These are phyloP conservation scores for Metroxylon sagu DNA, from an alignment of 176 grass and related monocot genomes.

Conservation along the genomic window DNA sequence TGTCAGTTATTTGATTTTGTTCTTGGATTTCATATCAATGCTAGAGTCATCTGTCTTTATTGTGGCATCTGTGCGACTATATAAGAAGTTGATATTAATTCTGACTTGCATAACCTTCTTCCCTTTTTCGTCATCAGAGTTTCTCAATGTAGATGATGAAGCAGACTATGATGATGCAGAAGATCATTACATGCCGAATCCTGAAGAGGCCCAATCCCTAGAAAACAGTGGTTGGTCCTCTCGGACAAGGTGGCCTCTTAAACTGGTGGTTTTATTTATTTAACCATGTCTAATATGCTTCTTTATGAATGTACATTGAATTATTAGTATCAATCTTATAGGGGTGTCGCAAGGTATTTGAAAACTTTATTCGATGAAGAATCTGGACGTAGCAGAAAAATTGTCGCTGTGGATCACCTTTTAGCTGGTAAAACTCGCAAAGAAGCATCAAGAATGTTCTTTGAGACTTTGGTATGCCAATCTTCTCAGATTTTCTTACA, in stretches of 20 bases:
- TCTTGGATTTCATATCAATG: too few relatives aligned
- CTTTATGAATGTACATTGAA: not conserved
- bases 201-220: constrained; percentile 60
- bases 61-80: too few relatives aligned
- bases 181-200: constrained; percentile 46
- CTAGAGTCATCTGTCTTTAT: too few relatives aligned
- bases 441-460: constrained; percentile 99
- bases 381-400: constrained; percentile 65
- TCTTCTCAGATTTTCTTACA: not conserved
- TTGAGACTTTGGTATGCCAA: constrained; percentile 86
- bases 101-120: not conserved
- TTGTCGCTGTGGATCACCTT: constrained; percentile 57
- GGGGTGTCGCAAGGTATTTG: constrained; percentile 86
- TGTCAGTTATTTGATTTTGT: too few relatives aligned
- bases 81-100: too few relatives aligned
- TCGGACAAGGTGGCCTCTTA: constrained; percentile 50
- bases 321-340: constrained; percentile 11
- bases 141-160: constrained; percentile 85
- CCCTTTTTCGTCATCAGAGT: constrained; percentile 39
- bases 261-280: too few relatives aligned
- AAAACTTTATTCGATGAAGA: constrained; percentile 85
- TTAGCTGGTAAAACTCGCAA: constrained; percentile 72
- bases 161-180: constrained; percentile 54
- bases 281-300: not conserved
- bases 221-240: constrained; percentile 98